Evolutionary conservation across 176 grass and related monocot genomes (phyloP).

Genomic region (Paspalum notatum): DNA sequence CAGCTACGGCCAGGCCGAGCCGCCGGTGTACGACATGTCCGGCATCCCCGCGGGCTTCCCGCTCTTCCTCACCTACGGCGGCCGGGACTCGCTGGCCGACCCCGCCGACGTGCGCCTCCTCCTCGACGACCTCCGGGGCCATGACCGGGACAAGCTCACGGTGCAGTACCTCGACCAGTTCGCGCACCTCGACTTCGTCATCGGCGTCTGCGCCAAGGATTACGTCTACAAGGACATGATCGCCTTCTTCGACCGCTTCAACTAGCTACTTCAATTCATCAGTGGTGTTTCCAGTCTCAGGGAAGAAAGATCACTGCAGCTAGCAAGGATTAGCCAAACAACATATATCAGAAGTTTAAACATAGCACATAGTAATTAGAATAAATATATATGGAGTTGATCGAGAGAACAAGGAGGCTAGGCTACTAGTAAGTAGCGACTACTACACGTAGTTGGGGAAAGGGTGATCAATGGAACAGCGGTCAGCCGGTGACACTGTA

Average conservation of each 20-base stretch:
- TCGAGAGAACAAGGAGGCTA: background rate
- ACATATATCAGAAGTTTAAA: too few species aligned
- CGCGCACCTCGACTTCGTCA: constrained; percentile 76
- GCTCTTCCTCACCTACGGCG: constrained; percentile 85
- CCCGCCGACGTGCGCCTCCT: constrained; percentile 55
- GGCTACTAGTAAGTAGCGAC: background rate
- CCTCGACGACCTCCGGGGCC: constrained; percentile 57
- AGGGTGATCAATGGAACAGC: background rate
- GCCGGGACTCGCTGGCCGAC: constrained; percentile 66
- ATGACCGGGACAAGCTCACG: constrained; percentile 48
- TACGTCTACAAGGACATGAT: constrained; percentile 65
- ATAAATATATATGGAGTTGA: background rate
- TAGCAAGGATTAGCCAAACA: too few species aligned
- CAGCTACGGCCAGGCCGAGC: constrained; percentile 55
- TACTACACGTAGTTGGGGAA: too few species aligned
- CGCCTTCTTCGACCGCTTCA: constrained; percentile 57
- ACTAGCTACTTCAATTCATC: background rate
- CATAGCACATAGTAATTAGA: background rate
- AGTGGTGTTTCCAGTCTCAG: background rate
- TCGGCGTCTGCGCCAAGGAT: constrained; percentile 70
- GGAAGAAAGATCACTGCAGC: background rate
- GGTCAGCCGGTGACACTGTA: background rate
- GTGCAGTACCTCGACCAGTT: constrained; percentile 72
- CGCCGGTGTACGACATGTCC: constrained; percentile 63
- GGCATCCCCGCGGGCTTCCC: constrained; percentile 61